Evolutionary conservation across 1,139 yeast genomes (phyloP).

Genomic region (Geotrichum bryndzae): DNA sequence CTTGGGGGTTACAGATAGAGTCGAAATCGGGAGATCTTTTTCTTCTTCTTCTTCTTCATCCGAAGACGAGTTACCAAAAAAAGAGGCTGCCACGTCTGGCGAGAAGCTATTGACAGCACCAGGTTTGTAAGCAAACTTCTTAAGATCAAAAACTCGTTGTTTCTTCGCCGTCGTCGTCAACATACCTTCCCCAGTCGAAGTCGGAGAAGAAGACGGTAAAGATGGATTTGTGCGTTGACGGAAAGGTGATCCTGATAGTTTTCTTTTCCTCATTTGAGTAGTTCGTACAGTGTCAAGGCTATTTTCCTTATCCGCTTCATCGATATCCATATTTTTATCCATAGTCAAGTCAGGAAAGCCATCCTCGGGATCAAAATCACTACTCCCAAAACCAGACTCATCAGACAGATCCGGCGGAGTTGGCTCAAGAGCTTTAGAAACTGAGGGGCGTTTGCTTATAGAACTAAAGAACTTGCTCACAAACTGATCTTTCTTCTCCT

Average conservation of each 20-base stretch:
- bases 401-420: background rate
- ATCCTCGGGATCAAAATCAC: background rate
- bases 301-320: background rate
- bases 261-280: background rate
- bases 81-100: background rate
- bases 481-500: background rate
- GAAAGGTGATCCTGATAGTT: background rate
- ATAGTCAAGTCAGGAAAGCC: background rate
- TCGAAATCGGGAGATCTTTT: background rate
- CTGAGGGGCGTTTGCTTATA: background rate
- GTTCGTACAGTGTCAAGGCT: background rate
- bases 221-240: background rate
- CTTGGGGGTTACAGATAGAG: background rate
- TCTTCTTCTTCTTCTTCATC: background rate
- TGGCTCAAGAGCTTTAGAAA: background rate
- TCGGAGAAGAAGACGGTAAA: background rate
- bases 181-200: background rate
- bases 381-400: background rate
- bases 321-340: background rate
- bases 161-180: background rate
- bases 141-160: background rate
- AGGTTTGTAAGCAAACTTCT: background rate
- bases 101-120: background rate
- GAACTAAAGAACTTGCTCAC: slow-evolving; percentile 10
- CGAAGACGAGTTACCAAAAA: background rate